Evolutionary conservation across 2,329 filamentous ascomycete genomes (phyloP), one percentile per base, ranked within the genome.

Genomic region (Microcyclosporella mali): DNA sequence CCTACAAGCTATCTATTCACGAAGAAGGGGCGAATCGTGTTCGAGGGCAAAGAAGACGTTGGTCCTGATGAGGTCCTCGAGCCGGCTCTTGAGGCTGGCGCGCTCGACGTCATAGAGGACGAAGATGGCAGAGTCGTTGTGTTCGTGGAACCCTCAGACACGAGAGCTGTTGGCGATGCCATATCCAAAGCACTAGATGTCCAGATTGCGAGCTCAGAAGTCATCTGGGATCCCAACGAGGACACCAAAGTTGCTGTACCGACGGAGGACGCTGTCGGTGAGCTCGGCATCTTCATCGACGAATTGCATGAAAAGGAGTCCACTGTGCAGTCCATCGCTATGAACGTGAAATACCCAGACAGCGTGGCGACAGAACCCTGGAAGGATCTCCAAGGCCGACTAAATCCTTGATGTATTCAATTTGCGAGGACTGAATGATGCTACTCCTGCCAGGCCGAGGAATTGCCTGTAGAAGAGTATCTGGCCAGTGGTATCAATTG

Each of bases 1-100:
- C 79, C 88, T 0, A 88, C 86, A 10, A 79, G 78, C 6, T 97
- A 90, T 66, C 75, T 94, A 57, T 98, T 98, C 63, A 77, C 85
- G 43, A 85, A 84, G 58, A 83, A 82, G 46, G 92, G 92, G 1
- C 75, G 82, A 40, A 75, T 88, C 19, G 71, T 82, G 3, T 82
- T 95, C 57, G 78, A 81, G 58, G 70, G 73, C 49, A 75, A 74
- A 51, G 72, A 77, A 1, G 70, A 63, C 1, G 51, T 75, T 10
- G 71, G 70, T n/a, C 74, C 78, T 4, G 79, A 92, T 38, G 82
- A 88, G 30, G 78, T 87, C 17, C 68, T 95, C 32, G 82, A 95
- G 53, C 78, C 82, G 41, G 88, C 86, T 4, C 80, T 97, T 38
- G 89, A 95, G 59, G 85, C 84, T 8, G 90, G 88, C 8, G 85